phyloP scores from a whole-genome alignment of 2,329 filamentous ascomycete species.

The Nannizzia gypsea region DNA sequence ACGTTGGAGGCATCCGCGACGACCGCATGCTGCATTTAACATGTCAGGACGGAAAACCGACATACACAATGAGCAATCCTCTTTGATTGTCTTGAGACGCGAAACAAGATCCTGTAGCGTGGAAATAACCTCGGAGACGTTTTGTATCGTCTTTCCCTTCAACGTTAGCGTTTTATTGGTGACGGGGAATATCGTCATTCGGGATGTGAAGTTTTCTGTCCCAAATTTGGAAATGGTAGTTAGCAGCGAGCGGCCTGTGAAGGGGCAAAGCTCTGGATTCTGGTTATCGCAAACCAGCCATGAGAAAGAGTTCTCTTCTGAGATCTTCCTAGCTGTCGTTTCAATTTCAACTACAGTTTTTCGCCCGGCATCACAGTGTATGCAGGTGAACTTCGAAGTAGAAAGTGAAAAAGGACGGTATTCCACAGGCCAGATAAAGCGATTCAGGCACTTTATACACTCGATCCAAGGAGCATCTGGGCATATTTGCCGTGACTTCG shows the following conservation, averaged over 20 bases:
- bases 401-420: constrained; percentile 29
- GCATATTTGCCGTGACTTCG: background rate
- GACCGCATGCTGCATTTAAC: constrained; percentile 36
- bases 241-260: constrained; percentile 34
- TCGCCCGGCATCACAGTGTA: constrained; percentile 28
- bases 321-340: constrained; percentile 29
- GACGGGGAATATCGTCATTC: constrained; percentile 29
- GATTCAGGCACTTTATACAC: constrained; percentile 36
- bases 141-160: constrained; percentile 34
- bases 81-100: constrained; percentile 29
- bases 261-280: constrained; percentile 25
- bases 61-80: constrained; percentile 40
- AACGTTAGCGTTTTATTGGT: constrained; percentile 10
- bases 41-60: constrained; percentile 24
- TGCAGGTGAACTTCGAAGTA: constrained; percentile 29
- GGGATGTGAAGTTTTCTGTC: constrained; percentile 24
- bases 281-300: constrained; percentile 38
- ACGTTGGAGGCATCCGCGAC: constrained; percentile 34
- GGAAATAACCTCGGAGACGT: constrained; percentile 26
- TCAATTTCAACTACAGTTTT: constrained; percentile 29
- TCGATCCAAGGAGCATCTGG: constrained; percentile 32
- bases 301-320: constrained; percentile 30
- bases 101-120: constrained; percentile 30
- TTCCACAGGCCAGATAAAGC: constrained; percentile 37
- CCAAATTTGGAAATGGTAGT: constrained; percentile 27